Evolutionary conservation across 2,329 filamentous ascomycete species (phyloP).

Genomic region (Zalaria obscura): DNA sequence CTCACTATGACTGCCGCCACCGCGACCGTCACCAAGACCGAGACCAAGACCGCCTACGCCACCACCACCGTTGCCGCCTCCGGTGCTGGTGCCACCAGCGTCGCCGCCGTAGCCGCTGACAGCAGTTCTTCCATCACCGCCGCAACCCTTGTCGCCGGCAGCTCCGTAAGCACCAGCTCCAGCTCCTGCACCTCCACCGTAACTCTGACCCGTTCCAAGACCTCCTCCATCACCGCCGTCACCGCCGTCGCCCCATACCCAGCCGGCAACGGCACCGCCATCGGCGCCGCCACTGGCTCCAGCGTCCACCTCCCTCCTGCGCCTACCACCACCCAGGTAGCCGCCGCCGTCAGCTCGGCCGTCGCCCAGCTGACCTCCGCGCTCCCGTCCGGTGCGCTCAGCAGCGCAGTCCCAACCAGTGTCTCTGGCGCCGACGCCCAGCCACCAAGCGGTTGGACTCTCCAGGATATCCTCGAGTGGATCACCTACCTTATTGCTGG

Average conservation of each 20-base stretch:
- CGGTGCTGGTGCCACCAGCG: background rate
- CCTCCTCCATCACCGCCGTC: conserved; percentile 1
- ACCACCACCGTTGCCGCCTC: background rate
- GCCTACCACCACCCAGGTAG: background rate
- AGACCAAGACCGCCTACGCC: background rate
- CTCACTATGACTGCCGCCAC: conserved; percentile 1
- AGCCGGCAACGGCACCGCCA: conserved; percentile 1
- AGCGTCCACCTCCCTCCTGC: background rate
- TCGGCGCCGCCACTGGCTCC: background rate
- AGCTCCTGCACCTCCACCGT: conserved; percentile 5
- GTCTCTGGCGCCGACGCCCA: conserved; percentile 5
- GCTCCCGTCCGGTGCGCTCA: conserved; percentile 7
- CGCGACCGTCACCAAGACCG: background rate
- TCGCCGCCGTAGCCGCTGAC: conserved; percentile 1
- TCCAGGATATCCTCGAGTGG: conserved; percentile 11
- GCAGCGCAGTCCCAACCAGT: conserved; percentile 7
- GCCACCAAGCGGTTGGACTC: conserved; percentile 8
- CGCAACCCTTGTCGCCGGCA: conserved; percentile 1
- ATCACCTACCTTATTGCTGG: conserved; percentile 7
- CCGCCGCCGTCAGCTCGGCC: conserved; percentile 3
- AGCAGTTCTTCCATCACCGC: background rate
- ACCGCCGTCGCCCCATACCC: conserved; percentile 2
- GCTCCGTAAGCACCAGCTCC: background rate
- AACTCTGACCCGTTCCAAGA: conserved; percentile 4
- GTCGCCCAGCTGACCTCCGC: conserved; percentile 9